Evolutionary conservation across 73 alveolate species (phyloP), one percentile per base, ranked within the genome.

Genomic region (Tetrahymena elliotti): DNA sequence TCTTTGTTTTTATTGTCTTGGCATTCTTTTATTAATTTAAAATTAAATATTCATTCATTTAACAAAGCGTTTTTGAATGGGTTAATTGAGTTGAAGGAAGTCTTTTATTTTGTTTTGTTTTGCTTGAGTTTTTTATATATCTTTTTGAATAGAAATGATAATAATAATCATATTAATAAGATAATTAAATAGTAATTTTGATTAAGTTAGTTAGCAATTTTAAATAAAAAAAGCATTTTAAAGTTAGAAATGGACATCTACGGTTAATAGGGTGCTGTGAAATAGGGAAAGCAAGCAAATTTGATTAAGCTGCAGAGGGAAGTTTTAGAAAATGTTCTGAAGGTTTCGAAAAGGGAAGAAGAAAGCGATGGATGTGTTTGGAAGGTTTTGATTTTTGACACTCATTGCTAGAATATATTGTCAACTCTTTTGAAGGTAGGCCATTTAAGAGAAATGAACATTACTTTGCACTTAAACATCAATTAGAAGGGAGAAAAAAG

Each of bases 361-460:
- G 88, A 68, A 68, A 68, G 88, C 22, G 88, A 68, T 68, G 39
- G 52, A 34, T 40, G 93, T 16, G 93, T 94, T 7, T 94, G 95
- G 94, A 94, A 94, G 53, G 93, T 94, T 52, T 52, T 94, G 33
- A 38, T 68, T 40, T 94, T 83, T 94, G 96, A 94, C 47, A 36
- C 93, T 18, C 92, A 84, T 92, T 84, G 96, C 82, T 35, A 52
- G 92, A 94, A 88, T 36, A 94, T 52, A 47, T 53, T 94, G 18
- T 40, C 95, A 20, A 88, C 96, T 31, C 35, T 94, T n/a, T 88
- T 84, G 39, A 94, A 94, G 53, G 96, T 94, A 0, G 96, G 96
- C 41, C 93, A 88, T 52, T 37, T 94, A 20, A 94, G 96, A 88
- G 96, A 94, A 88, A 94, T 84, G 95, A 84, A 94, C 54, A 94